Conservation (phyloP, 2,329 filamentous ascomycete genomes). For the Samsoniella hepiali region DNA sequence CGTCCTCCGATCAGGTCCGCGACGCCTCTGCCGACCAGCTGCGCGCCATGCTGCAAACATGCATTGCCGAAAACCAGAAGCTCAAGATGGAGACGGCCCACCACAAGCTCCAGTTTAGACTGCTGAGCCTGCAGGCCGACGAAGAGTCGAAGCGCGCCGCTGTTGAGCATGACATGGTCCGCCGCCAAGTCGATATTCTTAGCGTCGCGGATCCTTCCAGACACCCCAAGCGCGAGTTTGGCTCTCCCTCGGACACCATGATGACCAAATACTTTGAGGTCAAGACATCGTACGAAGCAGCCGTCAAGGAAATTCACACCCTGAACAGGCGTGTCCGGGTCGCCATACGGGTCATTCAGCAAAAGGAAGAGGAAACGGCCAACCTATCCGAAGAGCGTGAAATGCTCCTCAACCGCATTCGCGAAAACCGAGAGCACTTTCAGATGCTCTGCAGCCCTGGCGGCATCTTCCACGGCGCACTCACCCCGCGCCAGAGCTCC, state of each 20-base stretch:
- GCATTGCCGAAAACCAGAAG: conserved; percentile 54
- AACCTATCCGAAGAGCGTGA: conserved; percentile 71
- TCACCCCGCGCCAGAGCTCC: conserved; percentile 54
- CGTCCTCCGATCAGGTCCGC: conserved; percentile 48
- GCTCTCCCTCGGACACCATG: conserved; percentile 49
- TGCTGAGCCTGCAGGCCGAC: conserved; percentile 78
- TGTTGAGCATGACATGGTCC: conserved; percentile 89
- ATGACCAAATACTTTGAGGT: conserved; percentile 58
- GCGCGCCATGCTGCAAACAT: conserved; percentile 52
- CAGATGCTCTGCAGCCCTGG: conserved; percentile 74
- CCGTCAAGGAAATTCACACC: conserved; percentile 62
- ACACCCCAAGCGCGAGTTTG: conserved; percentile 55
- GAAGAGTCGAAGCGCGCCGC: conserved; percentile 83
- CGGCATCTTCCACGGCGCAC: conserved; percentile 59
- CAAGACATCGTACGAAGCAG: conserved; percentile 62
- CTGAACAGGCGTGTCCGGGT: conserved; percentile 64
- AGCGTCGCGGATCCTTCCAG: conserved; percentile 69
- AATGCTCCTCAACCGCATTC: conserved; percentile 76
- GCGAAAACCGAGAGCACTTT: conserved; percentile 85
- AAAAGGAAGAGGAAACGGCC: conserved; percentile 71
- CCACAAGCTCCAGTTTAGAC: conserved; percentile 83
- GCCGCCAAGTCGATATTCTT: conserved; percentile 80
- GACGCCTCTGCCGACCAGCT: conserved; percentile 55
- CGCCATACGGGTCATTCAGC: conserved; percentile 74
- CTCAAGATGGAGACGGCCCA: conserved; percentile 82